Base-by-base conservation (phyloP, 1,139 yeast species). In the Yamadazyma trypodendri region DNA sequence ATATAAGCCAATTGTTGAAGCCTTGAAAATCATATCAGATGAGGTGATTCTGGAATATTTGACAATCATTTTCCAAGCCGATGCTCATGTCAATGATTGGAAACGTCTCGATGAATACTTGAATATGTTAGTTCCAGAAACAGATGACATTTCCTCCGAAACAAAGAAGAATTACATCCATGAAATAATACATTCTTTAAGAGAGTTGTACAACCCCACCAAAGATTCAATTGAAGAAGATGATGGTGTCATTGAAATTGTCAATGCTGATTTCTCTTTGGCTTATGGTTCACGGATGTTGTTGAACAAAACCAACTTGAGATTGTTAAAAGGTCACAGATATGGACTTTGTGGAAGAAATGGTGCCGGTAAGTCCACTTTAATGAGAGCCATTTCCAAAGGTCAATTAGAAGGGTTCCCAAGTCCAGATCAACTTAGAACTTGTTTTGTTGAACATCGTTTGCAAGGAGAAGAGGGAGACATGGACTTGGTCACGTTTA, bases 401-500 rank as follows among this genome's bases (percentile, higher is more conserved):
- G 98, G 97, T 42, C 96, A 92, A 69, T 77, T 92, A 49, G 98
- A 92, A 67, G 98, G 98, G 5, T 92, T 92, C 80, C 98, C 98
- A 28, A 83, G 88, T 49, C 83, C 89, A 53, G 81, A 86, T 41
- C 84, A 85, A 56, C 72, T 92, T 50, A 83, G 84, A 61, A 92
- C 97, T 24, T 90, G 97, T 69, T 92, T 92, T 56, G 98, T 92
- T 35, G 98, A 92, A 71, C 98, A 92, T 70, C 87, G 87, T 59
- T 73, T 92, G 48, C 98, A 94, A 69, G 97, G 97, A 42, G 84
- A 87, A 45, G 97, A 92, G 61, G 96, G 90, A 40, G 94, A 85
- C 55, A 72, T 87, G 79, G 92, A 89, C 58, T 73, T 92, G 50
- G 95, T 89, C 31, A 65, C 81, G 8, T 92, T 92, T 60, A 90